Conservation (phyloP, 2,329 filamentous ascomycete genomes). For the Ophiostoma ulmi region DNA sequence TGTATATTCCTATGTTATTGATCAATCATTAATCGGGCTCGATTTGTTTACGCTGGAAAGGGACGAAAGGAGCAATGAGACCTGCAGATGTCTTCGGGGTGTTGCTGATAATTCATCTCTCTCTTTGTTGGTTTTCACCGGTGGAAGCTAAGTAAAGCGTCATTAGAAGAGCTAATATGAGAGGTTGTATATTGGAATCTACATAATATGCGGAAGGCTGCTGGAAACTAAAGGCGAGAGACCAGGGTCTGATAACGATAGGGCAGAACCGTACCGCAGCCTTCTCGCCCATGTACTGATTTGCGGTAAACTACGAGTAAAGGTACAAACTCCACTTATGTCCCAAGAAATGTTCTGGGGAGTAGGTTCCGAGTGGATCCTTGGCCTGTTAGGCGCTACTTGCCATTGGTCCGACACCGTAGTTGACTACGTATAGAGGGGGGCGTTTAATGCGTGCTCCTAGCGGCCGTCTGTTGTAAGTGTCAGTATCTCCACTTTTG, state of each 20-base stretch:
- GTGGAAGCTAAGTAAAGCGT: too few relatives aligned
- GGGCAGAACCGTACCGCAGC: conserved; percentile 15
- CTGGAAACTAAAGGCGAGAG: too few relatives aligned
- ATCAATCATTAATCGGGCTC: too few relatives aligned
- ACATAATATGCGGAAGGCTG: too few relatives aligned
- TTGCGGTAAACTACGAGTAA: background rate
- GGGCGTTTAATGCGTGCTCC: background rate
- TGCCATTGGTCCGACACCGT: conserved; percentile 7
- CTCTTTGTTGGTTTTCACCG: too few relatives aligned
- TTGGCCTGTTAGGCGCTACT: background rate
- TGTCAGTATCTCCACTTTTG: background rate
- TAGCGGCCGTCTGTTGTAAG: conserved; percentile 10
- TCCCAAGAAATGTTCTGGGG: background rate
- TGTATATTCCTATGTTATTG: background rate
- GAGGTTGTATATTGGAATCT: too few relatives aligned
- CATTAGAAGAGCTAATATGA: too few relatives aligned
- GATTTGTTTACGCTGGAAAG: too few relatives aligned
- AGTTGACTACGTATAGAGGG: background rate
- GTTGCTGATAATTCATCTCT: too few relatives aligned
- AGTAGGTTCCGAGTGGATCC: conserved; percentile 5
- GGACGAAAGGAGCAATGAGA: too few relatives aligned
- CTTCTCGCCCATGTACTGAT: background rate
- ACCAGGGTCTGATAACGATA: background rate
- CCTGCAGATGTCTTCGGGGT: too few relatives aligned
- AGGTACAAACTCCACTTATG: background rate